phyloP scores from a whole-genome alignment of 1,139 yeast species.

The Nakaseomyces nivariensis region DNA sequence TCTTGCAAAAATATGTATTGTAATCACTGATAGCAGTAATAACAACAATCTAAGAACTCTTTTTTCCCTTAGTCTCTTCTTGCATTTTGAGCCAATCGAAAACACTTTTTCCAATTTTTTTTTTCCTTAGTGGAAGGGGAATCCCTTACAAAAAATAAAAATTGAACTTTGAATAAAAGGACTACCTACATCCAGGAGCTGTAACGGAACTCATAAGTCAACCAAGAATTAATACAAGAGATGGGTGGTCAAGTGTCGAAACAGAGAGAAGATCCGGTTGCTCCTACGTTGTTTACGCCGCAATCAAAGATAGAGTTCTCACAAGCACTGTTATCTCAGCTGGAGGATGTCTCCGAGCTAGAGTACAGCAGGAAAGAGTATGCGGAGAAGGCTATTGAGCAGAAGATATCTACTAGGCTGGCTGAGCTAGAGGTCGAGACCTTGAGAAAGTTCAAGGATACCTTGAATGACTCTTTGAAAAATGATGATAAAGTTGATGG shows the following conservation, averaged over 20 bases:
- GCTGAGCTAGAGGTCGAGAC: constrained; percentile 53
- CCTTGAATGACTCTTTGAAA: constrained; percentile 38
- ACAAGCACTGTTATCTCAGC: constrained; percentile 55
- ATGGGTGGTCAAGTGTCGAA: constrained; percentile 15
- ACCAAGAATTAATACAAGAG: background rate
- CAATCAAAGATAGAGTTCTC: constrained; percentile 68
- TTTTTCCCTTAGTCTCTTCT: no score
- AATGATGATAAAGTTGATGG: constrained; percentile 27
- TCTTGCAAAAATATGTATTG: no score
- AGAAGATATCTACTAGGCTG: constrained; percentile 60
- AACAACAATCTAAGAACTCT: no score
- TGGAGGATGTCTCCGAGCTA: constrained; percentile 67
- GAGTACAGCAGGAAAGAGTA: constrained; percentile 76
- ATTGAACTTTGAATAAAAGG: no score
- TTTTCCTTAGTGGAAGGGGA: no score
- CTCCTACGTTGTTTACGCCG: constrained; percentile 32
- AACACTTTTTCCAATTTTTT: no score
- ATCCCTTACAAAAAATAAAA: no score
- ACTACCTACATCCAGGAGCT: no score
- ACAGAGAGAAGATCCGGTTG: constrained; percentile 4
- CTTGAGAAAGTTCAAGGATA: constrained; percentile 43
- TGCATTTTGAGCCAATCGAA: no score
- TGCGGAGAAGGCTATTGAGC: constrained; percentile 69
- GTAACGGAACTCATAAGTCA: no score
- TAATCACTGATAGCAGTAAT: no score